phyloP scores from a whole-genome alignment of 768 basidiomycete genomes.

The Cytidiella melzeri region DNA sequence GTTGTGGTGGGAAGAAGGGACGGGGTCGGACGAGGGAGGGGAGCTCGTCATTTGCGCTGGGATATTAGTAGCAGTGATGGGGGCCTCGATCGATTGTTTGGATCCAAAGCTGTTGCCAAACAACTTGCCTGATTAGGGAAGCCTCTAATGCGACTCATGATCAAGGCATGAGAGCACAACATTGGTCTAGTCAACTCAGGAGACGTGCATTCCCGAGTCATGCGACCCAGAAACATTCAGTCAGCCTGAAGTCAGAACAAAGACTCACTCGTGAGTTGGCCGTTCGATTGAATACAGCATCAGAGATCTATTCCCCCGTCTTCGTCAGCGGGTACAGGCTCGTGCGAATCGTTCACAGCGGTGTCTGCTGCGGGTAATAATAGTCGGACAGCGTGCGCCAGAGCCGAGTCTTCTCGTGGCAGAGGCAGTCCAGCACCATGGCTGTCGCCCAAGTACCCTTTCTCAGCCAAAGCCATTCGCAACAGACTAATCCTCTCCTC shows the following conservation, averaged over 20 bases:
- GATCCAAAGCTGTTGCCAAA: conserved; percentile 7
- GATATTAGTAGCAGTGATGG: conserved; percentile 1
- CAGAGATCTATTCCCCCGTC: conserved; percentile 13
- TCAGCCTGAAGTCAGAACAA: background rate
- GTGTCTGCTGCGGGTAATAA: background rate
- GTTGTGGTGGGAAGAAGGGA: background rate
- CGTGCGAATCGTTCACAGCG: background rate
- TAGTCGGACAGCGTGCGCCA: background rate
- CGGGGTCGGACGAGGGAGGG: background rate
- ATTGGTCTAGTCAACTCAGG: too few species aligned
- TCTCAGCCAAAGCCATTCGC: conserved; percentile 56
- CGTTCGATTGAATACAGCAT: background rate
- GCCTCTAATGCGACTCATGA: background rate
- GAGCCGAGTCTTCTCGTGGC: background rate
- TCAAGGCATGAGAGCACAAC: background rate
- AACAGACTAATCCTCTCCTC: conserved; percentile 68
- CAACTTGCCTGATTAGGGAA: conserved; percentile 1
- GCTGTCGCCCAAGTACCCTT: conserved; percentile 41
- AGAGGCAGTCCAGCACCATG: conserved; percentile 23
- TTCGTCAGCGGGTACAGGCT: conserved; percentile 2
- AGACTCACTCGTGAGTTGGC: background rate
- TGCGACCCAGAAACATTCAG: background rate
- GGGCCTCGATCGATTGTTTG: conserved; percentile 5
- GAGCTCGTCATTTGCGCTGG: background rate
- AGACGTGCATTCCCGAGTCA: background rate